Percentiles rank a stretch among this genome's conserved stretches.
Conservation (phyloP, 1,284 basidiomycete genomes). For the Rhodotorula sp. region DNA sequence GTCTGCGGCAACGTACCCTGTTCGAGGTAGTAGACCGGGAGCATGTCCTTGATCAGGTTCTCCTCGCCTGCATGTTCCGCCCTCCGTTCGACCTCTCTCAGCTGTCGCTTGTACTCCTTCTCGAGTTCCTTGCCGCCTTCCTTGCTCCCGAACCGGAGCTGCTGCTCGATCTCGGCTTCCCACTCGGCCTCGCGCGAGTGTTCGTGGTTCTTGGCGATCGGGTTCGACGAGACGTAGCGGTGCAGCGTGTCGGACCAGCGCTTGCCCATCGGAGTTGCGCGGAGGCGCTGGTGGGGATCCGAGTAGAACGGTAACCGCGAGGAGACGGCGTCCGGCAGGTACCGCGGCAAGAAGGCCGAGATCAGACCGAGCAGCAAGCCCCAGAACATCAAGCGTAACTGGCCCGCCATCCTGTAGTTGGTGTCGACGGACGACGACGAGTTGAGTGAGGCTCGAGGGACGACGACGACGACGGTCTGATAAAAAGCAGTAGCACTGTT, state of each 20-base stretch:
- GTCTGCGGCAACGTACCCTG: constrained; percentile 8
- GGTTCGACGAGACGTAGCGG: constrained; percentile 20
- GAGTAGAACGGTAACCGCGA: constrained; percentile 26
- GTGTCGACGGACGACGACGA: too few species aligned
- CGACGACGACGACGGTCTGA: not conserved
- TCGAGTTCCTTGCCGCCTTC: constrained; percentile 29
- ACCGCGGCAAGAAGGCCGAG: constrained; percentile 20
- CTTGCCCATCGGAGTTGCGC: constrained; percentile 4
- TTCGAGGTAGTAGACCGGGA: constrained; percentile 36
- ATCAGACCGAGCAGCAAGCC: constrained; percentile 28
- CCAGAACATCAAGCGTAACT: constrained; percentile 18
- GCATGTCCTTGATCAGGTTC: constrained; percentile 18
- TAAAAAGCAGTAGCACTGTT: not conserved
- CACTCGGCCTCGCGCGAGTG: constrained; percentile 18
- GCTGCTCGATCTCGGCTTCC: constrained; percentile 32
- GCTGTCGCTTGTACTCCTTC: constrained; percentile 32
- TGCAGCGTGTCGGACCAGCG: constrained; percentile 19
- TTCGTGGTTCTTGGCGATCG: constrained; percentile 20
- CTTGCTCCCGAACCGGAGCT: constrained; percentile 32
- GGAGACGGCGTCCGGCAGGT: constrained; percentile 12
- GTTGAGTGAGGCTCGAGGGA: too few species aligned
- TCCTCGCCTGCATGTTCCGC: constrained; percentile 22
- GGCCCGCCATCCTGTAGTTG: constrained; percentile 7
- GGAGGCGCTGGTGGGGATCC: not conserved
- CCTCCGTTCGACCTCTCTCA: constrained; percentile 26